A percentile compares a stretch with the other conserved stretches of the same genome.
These are phyloP conservation scores for Phytophthora agathidicida DNA, from an alignment of 352 stramenopile genomes.

Conservation along the genomic window DNA sequence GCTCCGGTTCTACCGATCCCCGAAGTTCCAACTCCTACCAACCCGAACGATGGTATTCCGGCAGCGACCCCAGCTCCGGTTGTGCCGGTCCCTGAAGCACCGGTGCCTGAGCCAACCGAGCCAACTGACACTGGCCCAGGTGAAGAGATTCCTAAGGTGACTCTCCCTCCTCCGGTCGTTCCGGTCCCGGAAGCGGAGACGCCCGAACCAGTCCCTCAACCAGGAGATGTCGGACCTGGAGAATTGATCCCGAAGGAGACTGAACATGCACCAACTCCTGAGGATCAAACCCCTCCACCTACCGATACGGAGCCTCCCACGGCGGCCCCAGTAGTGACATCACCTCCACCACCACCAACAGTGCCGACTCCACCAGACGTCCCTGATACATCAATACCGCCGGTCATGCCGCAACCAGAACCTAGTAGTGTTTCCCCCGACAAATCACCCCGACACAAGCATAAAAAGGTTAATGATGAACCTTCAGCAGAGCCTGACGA, in stretches of 20 bases:
- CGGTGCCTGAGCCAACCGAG: conserved; percentile 1
- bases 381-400: not conserved
- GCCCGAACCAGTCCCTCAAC: conserved; percentile 12
- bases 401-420: not conserved
- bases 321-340: conserved; percentile 2
- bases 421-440: conserved; percentile 5
- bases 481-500: conserved; percentile 2
- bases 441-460: conserved; percentile 13
- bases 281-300: conserved; percentile 4
- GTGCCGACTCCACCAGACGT: conserved; percentile 1
- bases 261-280: conserved; percentile 6
- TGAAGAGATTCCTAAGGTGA: conserved; percentile 3
- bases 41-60: conserved; percentile 2
- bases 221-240: conserved; percentile 4
- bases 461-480: conserved; percentile 24
- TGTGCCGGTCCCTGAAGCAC: not conserved
- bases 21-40: no score
- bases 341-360: conserved; percentile 5
- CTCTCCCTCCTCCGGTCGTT: conserved; percentile 9
- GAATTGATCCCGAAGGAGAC: conserved; percentile 13
- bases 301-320: conserved; percentile 8
- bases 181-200: conserved; percentile 15
- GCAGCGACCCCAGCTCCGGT: conserved; percentile 1
- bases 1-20: conserved; percentile 2
- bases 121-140: conserved; percentile 11